phyloP scores from a whole-genome alignment of 495 filamentous ascomycete genomes.

The Aspergillus homomorphus region DNA sequence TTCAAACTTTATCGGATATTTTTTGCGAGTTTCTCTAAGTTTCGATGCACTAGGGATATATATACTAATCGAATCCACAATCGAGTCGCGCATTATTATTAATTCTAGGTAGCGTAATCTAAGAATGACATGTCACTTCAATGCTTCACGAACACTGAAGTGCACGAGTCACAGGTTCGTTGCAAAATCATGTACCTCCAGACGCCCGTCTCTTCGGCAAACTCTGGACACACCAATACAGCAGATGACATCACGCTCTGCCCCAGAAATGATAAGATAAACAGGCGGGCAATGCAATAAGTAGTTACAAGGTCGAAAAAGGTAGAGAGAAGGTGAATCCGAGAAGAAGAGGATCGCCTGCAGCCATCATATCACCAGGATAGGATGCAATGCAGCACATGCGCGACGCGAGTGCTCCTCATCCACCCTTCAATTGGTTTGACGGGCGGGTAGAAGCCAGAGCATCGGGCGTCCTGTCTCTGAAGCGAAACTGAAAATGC shows the following conservation, averaged over 20 bases:
- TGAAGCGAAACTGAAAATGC: slow-evolving; percentile 10
- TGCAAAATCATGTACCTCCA: slow-evolving; percentile 21
- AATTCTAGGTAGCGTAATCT: slow-evolving; percentile 23
- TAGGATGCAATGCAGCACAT: slow-evolving; percentile 29
- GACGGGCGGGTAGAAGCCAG: neutral
- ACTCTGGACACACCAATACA: neutral
- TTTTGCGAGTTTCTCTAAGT: too few relatives aligned
- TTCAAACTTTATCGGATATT: too few relatives aligned
- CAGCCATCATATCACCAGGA: slow-evolving; percentile 41
- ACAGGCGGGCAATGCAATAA: slow-evolving; percentile 10
- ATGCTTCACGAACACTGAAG: slow-evolving; percentile 1
- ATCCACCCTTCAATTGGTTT: neutral
- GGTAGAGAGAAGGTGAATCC: slow-evolving; percentile 1
- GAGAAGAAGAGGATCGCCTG: slow-evolving; percentile 9
- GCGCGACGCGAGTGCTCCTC: slow-evolving; percentile 4
- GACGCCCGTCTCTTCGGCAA: neutral
- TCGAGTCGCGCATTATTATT: slow-evolving; percentile 23
- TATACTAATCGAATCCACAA: neutral
- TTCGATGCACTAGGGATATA: too few relatives aligned
- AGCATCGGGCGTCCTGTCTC: slow-evolving; percentile 15
- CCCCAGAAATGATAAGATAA: slow-evolving; percentile 7
- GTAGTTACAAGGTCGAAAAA: slow-evolving; percentile 17
- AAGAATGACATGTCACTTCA: slow-evolving; percentile 18
- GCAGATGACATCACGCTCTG: neutral
- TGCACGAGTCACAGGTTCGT: slow-evolving; percentile 5